Evolutionary conservation across 2,329 filamentous ascomycete species (phyloP).

Genomic region (Myriosclerotinia duriaeana): DNA sequence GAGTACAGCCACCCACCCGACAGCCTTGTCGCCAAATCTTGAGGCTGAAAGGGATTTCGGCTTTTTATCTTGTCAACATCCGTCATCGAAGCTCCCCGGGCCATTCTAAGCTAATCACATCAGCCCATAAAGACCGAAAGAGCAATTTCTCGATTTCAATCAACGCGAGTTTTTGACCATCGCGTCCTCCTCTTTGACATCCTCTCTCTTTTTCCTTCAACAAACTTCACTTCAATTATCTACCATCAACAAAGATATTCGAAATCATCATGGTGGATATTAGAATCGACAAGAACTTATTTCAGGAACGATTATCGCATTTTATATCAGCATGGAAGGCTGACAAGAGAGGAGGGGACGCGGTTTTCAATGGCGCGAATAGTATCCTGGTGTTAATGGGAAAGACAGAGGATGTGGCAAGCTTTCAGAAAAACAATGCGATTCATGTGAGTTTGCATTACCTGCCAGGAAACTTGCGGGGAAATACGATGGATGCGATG

Average conservation of each 20-base stretch:
- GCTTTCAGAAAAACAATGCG: conserved; percentile 94
- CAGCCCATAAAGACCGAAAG: background rate
- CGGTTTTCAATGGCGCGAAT: conserved; percentile 78
- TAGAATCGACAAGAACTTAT: conserved; percentile 89
- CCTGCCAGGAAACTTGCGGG: conserved; percentile 7
- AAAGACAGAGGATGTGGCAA: conserved; percentile 84
- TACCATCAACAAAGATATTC: conserved; percentile 33
- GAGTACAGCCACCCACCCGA: background rate
- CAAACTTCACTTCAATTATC: conserved; percentile 28
- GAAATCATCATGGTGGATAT: conserved; percentile 63
- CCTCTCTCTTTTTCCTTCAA: conserved; percentile 2
- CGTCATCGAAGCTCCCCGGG: conserved; percentile 10
- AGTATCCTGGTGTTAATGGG: conserved; percentile 91
- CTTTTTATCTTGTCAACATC: background rate
- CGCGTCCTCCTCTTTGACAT: conserved; percentile 30
- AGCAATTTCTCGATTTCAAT: conserved; percentile 24
- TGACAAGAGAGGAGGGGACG: conserved; percentile 85
- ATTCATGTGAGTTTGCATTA: conserved; percentile 71
- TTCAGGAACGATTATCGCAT: conserved; percentile 87
- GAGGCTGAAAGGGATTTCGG: conserved; percentile 8
- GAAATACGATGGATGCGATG: background rate
- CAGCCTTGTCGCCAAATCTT: background rate
- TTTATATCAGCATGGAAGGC: conserved; percentile 93
- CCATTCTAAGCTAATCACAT: conserved; percentile 8
- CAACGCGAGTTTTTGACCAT: conserved; percentile 31